Evolutionary conservation across 2,329 filamentous ascomycete species (phyloP).

Genomic region (Aspergillus sp.): DNA sequence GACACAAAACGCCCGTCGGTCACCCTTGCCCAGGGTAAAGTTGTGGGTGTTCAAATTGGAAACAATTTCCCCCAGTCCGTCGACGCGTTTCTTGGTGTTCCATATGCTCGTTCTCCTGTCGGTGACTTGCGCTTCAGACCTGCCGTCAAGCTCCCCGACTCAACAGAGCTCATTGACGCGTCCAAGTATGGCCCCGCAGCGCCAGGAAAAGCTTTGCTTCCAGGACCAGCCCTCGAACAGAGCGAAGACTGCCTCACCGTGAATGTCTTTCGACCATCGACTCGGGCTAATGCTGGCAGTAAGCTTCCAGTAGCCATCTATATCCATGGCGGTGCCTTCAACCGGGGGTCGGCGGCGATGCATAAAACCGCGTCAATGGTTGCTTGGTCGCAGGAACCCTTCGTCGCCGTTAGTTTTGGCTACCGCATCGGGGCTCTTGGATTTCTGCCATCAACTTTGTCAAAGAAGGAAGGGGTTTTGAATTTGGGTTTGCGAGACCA

Average conservation of each 20-base stretch:
- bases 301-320: constrained; percentile 42
- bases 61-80: constrained; percentile 26
- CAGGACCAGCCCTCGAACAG: background rate
- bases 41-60: constrained; percentile 28
- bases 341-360: constrained; percentile 29
- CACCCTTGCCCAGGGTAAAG: constrained; percentile 28
- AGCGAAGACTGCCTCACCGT: constrained; percentile 46
- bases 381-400: constrained; percentile 49
- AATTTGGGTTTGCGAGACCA: constrained; percentile 29
- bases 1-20: constrained; percentile 10
- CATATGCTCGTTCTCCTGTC: constrained; percentile 9
- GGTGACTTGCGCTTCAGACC: constrained; percentile 12
- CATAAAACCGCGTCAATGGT: constrained; percentile 64
- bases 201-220: constrained; percentile 27
- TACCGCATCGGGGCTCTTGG: constrained; percentile 57
- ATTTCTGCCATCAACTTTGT: constrained; percentile 45
- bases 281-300: constrained; percentile 14
- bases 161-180: constrained; percentile 3
- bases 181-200: constrained; percentile 8
- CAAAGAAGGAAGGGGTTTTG: constrained; percentile 4
- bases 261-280: constrained; percentile 40
- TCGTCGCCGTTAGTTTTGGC: constrained; percentile 48
- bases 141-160: constrained; percentile 27
- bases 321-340: constrained; percentile 43
- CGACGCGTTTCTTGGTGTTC: constrained; percentile 40